Conservation (phyloP, 2,329 filamentous ascomycete genomes). For the Cladophialophora bantiana region DNA sequence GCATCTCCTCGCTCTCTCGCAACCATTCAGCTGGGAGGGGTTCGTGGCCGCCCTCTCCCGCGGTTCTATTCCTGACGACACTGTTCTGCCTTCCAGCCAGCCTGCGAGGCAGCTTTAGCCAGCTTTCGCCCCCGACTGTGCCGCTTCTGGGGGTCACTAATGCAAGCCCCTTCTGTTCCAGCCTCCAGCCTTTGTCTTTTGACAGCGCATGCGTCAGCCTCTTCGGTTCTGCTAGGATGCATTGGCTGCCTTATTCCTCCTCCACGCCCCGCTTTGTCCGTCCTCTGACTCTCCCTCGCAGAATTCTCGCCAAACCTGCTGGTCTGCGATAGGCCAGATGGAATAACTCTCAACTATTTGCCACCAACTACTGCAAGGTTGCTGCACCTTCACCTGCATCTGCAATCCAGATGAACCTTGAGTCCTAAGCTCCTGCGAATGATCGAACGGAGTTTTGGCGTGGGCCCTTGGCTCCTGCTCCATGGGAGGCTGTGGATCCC, state of each 20-base stretch:
- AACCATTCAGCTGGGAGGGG: slow-evolving; percentile 23
- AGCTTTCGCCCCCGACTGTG: slow-evolving; percentile 16
- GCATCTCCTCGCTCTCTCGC: not conserved
- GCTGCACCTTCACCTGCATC: slow-evolving; percentile 15
- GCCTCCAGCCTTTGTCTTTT: slow-evolving; percentile 34
- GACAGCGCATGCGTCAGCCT: slow-evolving; percentile 37
- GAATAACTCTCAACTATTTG: slow-evolving; percentile 16
- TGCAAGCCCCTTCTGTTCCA: slow-evolving; percentile 35
- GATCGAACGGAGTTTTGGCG: slow-evolving; percentile 3
- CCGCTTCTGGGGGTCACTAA: slow-evolving; percentile 26
- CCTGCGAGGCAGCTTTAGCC: slow-evolving; percentile 11
- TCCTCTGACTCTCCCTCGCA: slow-evolving; percentile 2
- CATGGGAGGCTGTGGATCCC: slow-evolving; percentile 17
- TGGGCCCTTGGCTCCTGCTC: slow-evolving; percentile 21
- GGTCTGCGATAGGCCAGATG: slow-evolving; percentile 11
- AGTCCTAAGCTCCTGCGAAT: slow-evolving; percentile 4
- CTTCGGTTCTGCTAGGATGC: slow-evolving; percentile 23
- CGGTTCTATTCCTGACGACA: slow-evolving; percentile 33
- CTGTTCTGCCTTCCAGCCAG: slow-evolving; percentile 14
- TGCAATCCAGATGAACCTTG: slow-evolving; percentile 17
- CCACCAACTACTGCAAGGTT: slow-evolving; percentile 30
- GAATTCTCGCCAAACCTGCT: slow-evolving; percentile 6
- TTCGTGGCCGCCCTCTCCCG: slow-evolving; percentile 22
- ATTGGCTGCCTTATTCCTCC: slow-evolving; percentile 35
- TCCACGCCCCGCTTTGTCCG: slow-evolving; percentile 20